phyloP scores from a whole-genome alignment of 768 basidiomycete genomes.

The Lentinula guzmanii region DNA sequence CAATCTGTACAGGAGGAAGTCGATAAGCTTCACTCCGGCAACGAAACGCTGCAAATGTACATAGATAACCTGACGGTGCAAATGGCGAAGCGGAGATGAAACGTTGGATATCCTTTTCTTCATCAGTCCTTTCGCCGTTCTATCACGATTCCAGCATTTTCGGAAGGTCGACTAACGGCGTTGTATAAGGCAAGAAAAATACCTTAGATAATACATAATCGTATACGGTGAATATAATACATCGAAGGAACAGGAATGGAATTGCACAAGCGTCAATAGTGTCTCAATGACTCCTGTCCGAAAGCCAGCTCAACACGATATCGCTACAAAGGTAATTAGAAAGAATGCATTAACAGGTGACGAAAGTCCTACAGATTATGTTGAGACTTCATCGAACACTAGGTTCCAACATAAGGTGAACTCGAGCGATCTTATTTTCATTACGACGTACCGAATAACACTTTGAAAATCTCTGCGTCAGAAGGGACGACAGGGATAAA shows the following conservation, averaged over 20 bases:
- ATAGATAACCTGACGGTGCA: constrained; percentile 86
- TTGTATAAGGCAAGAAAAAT: too few species aligned
- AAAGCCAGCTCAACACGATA: constrained; percentile 85
- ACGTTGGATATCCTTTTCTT: too few species aligned
- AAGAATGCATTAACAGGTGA: neutral
- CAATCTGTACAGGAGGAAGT: constrained; percentile 69
- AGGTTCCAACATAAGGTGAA: neutral
- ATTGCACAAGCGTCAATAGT: neutral
- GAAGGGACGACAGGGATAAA: neutral
- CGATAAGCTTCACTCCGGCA: constrained; percentile 75
- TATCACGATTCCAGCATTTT: too few species aligned
- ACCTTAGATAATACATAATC: neutral
- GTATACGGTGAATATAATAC: neutral
- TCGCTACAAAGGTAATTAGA: constrained; percentile 29
- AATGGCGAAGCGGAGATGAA: constrained; percentile 75
- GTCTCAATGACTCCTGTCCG: constrained; percentile 61
- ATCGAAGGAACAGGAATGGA: neutral
- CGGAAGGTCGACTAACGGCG: neutral
- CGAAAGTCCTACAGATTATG: constrained; percentile 70
- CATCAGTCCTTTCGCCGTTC: too few species aligned
- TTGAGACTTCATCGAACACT: constrained; percentile 97
- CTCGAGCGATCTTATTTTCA: neutral
- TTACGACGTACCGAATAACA: constrained; percentile 68
- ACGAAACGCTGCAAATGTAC: constrained; percentile 82
- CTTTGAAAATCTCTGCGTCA: constrained; percentile 25